Percentiles rank a stretch among this genome's conserved stretches.
These are phyloP conservation scores for Histomonas meleagridis DNA, from an alignment of 208 protist species.

Conservation along the genomic window DNA sequence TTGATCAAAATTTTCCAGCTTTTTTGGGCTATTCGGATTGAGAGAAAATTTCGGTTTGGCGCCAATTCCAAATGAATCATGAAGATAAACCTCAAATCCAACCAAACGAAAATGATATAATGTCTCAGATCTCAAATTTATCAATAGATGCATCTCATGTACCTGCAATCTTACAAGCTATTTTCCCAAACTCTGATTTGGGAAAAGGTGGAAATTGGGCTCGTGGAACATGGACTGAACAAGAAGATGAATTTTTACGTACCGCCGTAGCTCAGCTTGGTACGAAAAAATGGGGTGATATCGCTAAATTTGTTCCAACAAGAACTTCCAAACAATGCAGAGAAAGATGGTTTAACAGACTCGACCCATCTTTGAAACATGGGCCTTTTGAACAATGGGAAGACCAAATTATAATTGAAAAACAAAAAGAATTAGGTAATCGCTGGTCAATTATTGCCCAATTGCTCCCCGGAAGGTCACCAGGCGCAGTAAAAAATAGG, in stretches of 20 bases:
- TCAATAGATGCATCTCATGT: too few relatives aligned
- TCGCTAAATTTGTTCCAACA: not conserved
- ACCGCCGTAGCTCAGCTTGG: not conserved
- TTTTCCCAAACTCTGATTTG: too few relatives aligned
- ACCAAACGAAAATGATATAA: too few relatives aligned
- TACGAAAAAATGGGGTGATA: conserved; percentile 7
- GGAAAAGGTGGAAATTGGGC: too few relatives aligned
- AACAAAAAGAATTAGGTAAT: conserved; percentile 34
- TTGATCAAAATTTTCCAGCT: too few relatives aligned
- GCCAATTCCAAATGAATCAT: too few relatives aligned
- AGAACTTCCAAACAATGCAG: conserved; percentile 9
- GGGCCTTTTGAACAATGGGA: conserved; percentile 2
- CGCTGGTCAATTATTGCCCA: not conserved
- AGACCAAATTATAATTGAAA: conserved; percentile 27
- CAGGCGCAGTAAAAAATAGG: conserved; percentile 3
- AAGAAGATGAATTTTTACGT: not conserved
- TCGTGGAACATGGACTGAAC: not conserved
- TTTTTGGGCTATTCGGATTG: too few relatives aligned
- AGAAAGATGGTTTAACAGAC: conserved; percentile 20
- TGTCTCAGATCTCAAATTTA: too few relatives aligned
- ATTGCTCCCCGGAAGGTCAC: not conserved
- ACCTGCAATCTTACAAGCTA: too few relatives aligned
- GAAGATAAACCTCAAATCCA: too few relatives aligned
- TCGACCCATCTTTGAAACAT: not conserved
- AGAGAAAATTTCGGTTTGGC: too few relatives aligned